Percentiles rank a stretch among this genome's conserved stretches.
Evolutionary conservation across 306 rosid genomes (phyloP).

Genomic region (Datisca glomerata): DNA sequence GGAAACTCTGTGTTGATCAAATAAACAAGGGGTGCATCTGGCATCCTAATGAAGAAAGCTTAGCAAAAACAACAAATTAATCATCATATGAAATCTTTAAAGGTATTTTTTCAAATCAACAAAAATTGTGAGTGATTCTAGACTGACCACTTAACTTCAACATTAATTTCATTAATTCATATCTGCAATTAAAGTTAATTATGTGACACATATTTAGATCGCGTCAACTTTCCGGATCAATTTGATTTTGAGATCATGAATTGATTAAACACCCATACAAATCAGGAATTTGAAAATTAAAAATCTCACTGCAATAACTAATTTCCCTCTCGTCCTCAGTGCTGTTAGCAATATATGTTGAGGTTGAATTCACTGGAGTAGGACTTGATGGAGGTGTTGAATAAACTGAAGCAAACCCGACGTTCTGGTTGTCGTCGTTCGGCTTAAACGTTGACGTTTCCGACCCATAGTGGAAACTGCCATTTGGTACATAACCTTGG

Average conservation of each 20-base stretch:
- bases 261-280: conserved; percentile 35
- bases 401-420: conserved; percentile 38
- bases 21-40: too few relatives aligned
- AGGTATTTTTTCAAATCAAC: too few relatives aligned
- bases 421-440: conserved; percentile 25
- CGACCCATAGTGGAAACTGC: conserved; percentile 13
- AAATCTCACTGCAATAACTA: conserved; percentile 55
- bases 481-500: conserved; percentile 17
- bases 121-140: too few relatives aligned
- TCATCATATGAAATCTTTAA: too few relatives aligned
- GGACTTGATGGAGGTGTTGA: conserved; percentile 74
- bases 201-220: too few relatives aligned
- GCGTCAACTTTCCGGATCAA: not conserved
- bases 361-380: conserved; percentile 57
- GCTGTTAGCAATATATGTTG: conserved; percentile 33
- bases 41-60: too few relatives aligned
- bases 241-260: conserved; percentile 25
- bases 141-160: too few relatives aligned
- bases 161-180: too few relatives aligned
- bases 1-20: too few relatives aligned
- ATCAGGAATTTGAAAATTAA: conserved; percentile 55
- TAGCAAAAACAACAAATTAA: too few relatives aligned
- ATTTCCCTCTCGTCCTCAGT: conserved; percentile 77
- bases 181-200: too few relatives aligned
- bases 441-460: conserved; percentile 30